phyloP scores from a whole-genome alignment of 2,329 filamentous ascomycete species.

The Byssothecium circinans region DNA sequence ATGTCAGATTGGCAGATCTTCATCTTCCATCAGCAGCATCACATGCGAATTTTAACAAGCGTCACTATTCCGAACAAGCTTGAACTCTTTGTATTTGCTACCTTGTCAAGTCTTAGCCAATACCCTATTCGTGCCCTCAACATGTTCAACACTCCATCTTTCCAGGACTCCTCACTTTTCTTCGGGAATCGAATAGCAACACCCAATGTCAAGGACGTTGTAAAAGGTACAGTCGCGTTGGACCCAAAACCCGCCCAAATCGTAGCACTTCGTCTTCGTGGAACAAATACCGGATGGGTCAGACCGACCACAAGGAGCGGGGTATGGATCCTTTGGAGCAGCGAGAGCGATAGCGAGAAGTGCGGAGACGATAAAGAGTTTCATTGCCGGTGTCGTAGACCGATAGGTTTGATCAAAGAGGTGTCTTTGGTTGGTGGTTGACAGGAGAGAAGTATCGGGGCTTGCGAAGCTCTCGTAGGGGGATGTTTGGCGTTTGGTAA shows the following conservation, averaged over 20 bases:
- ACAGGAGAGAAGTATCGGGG: too few relatives aligned
- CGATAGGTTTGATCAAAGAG: background rate
- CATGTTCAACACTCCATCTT: too few relatives aligned
- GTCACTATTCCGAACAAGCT: background rate
- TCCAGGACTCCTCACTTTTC: constrained; percentile 15
- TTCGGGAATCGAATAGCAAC: constrained; percentile 31
- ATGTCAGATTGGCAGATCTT: too few relatives aligned
- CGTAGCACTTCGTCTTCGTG: constrained; percentile 25
- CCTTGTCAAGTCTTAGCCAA: too few relatives aligned
- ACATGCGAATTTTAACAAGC: too few relatives aligned
- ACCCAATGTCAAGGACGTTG: constrained; percentile 33
- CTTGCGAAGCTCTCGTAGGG: background rate
- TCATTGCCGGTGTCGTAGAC: constrained; percentile 11
- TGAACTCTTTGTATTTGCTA: background rate
- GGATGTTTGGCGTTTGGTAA: background rate
- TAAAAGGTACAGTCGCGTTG: constrained; percentile 36
- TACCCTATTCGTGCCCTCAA: too few relatives aligned
- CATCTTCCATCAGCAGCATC: too few relatives aligned
- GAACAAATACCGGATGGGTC: constrained; percentile 32
- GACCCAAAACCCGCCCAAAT: constrained; percentile 32
- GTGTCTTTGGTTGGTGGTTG: background rate
- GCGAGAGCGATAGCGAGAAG: constrained; percentile 22
- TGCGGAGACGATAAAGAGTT: constrained; percentile 13
- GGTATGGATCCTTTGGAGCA: constrained; percentile 27
- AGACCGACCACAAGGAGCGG: constrained; percentile 32